phyloP scores from a whole-genome alignment of 129 eudicot genomes.

The Chrysanthemum lavandulifolium region DNA sequence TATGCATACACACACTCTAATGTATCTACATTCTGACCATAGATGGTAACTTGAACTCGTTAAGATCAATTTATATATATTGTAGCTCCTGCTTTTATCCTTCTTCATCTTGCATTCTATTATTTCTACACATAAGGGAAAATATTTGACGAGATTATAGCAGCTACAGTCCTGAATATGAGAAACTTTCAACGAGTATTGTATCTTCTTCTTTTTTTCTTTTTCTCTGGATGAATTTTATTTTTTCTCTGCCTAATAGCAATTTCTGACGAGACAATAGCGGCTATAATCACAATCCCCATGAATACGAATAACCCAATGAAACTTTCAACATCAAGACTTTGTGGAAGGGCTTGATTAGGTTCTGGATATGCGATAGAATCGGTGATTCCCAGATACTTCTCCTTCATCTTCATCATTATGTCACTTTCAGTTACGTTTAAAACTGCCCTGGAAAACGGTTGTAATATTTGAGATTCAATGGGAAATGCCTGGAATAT shows the following conservation, averaged over 20 bases:
- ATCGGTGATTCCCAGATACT: conserved; percentile 21
- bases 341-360: conserved; percentile 11
- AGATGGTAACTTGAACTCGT: too few relatives aligned
- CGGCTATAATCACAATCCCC: conserved; percentile 21
- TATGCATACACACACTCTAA: too few relatives aligned
- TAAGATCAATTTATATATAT: too few relatives aligned
- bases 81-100: too few relatives aligned
- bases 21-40: too few relatives aligned
- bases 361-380: neutral
- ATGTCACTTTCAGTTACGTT: conserved; percentile 20
- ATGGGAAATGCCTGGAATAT: conserved; percentile 25
- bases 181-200: too few relatives aligned
- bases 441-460: conserved; percentile 21
- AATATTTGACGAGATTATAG: too few relatives aligned
- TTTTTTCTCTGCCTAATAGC: neutral
- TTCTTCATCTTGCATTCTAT: too few relatives aligned
- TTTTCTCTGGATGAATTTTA: neutral
- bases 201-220: too few relatives aligned
- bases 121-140: too few relatives aligned
- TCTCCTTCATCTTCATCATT: conserved; percentile 19
- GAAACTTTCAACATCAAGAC: conserved; percentile 31
- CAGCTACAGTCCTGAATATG: too few relatives aligned
- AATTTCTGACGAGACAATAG: conserved; percentile 26
- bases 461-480: conserved; percentile 18
- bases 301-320: conserved; percentile 25